These are phyloP conservation scores for Isoetes taiwanensis DNA, from an alignment of 75 land plant genomes.

Conservation along the genomic window DNA sequence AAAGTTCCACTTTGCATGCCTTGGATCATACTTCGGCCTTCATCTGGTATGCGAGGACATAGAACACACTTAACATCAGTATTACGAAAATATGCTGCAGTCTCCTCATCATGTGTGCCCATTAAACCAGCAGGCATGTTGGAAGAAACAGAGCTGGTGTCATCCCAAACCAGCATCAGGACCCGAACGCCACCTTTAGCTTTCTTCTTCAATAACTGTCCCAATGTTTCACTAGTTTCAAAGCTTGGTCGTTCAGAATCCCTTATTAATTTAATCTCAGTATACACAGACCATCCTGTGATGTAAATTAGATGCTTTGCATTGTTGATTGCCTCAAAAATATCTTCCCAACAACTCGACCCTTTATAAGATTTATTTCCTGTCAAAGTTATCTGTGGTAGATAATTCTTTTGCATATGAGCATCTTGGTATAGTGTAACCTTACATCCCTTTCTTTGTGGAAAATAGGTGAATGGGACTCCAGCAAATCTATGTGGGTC, in stretches of 20 bases:
- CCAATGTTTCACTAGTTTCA: constrained; percentile 27
- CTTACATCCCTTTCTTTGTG: constrained; percentile 15
- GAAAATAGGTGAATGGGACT: constrained; percentile 16
- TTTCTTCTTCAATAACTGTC: constrained; percentile 64
- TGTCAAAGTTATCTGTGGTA: background rate
- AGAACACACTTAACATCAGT: background rate
- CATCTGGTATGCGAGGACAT: background rate
- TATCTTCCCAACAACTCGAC: constrained; percentile 29
- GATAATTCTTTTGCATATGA: background rate
- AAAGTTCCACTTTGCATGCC: background rate
- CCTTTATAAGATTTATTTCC: too few species aligned
- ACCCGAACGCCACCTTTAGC: constrained; percentile 46
- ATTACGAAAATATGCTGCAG: background rate
- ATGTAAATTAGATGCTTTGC: constrained; percentile 27
- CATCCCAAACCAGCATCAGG: constrained; percentile 71
- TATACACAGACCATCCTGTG: constrained; percentile 29
- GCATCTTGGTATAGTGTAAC: constrained; percentile 19
- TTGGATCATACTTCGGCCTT: background rate
- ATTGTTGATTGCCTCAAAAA: constrained; percentile 15
- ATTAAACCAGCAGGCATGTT: too few species aligned
- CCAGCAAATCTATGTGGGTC: constrained; percentile 8
- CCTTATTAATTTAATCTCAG: background rate
- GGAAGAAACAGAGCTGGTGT: too few species aligned
- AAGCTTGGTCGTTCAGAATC: too few species aligned
- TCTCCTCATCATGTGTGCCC: background rate